phyloP scores from a whole-genome alignment of 2,329 filamentous ascomycete species.

The Penicillium sp. region DNA sequence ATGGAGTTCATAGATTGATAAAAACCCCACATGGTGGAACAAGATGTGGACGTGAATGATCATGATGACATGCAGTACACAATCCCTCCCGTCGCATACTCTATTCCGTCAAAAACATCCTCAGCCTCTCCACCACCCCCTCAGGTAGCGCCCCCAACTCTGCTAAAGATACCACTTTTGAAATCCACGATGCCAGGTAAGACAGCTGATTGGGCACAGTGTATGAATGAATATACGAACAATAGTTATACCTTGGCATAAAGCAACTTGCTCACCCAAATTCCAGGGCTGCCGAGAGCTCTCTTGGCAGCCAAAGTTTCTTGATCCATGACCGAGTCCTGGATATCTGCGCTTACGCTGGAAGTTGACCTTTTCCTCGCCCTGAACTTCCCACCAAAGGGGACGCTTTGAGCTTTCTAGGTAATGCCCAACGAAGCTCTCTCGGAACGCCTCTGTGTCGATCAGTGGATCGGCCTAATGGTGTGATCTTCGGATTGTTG shows the following conservation, averaged over 20 bases:
- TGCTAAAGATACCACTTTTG: neutral
- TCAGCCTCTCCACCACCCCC: neutral
- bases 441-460: slow-evolving; percentile 3
- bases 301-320: neutral
- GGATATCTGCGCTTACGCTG: no score
- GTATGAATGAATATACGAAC: neutral
- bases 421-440: neutral
- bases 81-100: neutral
- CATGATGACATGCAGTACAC: neutral
- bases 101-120: neutral
- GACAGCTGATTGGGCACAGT: neutral
- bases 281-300: neutral
- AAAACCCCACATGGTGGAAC: neutral
- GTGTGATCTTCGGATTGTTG: neutral
- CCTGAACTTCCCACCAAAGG: no score
- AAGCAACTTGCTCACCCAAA: neutral
- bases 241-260: neutral
- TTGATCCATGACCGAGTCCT: neutral
- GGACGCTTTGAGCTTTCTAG: neutral
- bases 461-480: slow-evolving; percentile 1
- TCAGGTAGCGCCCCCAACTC: neutral
- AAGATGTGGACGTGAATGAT: neutral
- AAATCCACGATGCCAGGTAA: neutral
- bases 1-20: neutral
- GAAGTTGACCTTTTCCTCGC: no score